Evolutionary conservation across 768 basidiomycete genomes (phyloP).

Genomic region (Agrocybe chaxingu): DNA sequence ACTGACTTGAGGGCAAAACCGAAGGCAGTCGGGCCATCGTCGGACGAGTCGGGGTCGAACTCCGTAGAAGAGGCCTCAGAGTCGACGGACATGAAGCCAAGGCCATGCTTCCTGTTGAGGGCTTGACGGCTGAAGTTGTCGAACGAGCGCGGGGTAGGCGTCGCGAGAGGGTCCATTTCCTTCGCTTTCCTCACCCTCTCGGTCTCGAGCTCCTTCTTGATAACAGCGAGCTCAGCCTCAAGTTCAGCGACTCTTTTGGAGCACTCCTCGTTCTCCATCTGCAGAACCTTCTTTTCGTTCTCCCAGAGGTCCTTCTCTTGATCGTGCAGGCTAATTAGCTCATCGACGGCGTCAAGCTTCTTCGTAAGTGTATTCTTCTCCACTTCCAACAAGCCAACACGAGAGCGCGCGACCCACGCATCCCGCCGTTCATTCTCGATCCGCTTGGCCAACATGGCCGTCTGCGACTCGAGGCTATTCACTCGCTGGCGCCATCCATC

Average conservation of each 20-base stretch:
- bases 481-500: slow-evolving; percentile 84
- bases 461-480: slow-evolving; percentile 69
- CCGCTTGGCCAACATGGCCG: slow-evolving; percentile 59
- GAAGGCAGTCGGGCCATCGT: slow-evolving; percentile 32
- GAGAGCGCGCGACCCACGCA: slow-evolving; percentile 81
- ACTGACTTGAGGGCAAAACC: slow-evolving; percentile 54
- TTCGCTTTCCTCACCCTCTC: slow-evolving; percentile 24
- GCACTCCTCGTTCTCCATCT: slow-evolving; percentile 34
- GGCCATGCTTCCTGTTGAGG: slow-evolving; percentile 35
- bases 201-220: slow-evolving; percentile 25
- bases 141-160: slow-evolving; percentile 41
- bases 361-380: slow-evolving; percentile 62
- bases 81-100: slow-evolving; percentile 59
- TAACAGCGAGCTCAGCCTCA: slow-evolving; percentile 47
- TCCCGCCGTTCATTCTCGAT: slow-evolving; percentile 80
- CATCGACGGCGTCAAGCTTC: slow-evolving; percentile 36
- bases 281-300: slow-evolving; percentile 24
- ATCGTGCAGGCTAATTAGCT: slow-evolving; percentile 22
- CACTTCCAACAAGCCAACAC: slow-evolving; percentile 58
- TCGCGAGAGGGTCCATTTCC: slow-evolving; percentile 35
- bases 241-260: slow-evolving; percentile 33
- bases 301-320: slow-evolving; percentile 24
- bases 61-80: slow-evolving; percentile 65
- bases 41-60: slow-evolving; percentile 53
- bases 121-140: slow-evolving; percentile 20